These are phyloP conservation scores for Rhexocercosporidium sp. DNA, from an alignment of 2,329 filamentous ascomycete species.

Conservation along the genomic window DNA sequence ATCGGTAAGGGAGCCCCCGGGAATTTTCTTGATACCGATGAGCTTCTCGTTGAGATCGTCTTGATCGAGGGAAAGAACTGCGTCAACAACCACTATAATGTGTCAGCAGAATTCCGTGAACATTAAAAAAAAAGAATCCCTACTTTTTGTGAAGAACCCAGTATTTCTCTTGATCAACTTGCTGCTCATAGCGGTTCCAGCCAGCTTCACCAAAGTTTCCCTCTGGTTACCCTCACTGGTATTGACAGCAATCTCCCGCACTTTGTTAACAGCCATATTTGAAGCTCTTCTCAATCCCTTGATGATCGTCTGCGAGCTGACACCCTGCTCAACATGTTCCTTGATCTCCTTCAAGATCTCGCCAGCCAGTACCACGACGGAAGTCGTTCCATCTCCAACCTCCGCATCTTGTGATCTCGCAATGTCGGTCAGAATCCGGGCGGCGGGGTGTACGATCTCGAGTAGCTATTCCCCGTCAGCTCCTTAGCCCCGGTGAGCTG, in stretches of 20 bases:
- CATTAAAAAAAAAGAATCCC: constrained; percentile 40
- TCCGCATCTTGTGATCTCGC: constrained; percentile 98
- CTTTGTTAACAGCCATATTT: constrained; percentile 94
- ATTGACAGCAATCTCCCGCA: constrained; percentile 94
- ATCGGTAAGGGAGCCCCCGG: constrained; percentile 92
- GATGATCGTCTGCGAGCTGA: constrained; percentile 96
- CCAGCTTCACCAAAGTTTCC: constrained; percentile 88
- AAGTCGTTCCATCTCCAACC: constrained; percentile 97
- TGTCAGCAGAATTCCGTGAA: constrained; percentile 44
- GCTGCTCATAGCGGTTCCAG: constrained; percentile 97
- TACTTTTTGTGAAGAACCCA: constrained; percentile 96
- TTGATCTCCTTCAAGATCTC: constrained; percentile 97
- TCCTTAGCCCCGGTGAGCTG: constrained; percentile 11
- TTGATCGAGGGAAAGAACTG: constrained; percentile 93
- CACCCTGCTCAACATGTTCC: constrained; percentile 93
- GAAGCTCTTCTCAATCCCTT: constrained; percentile 91
- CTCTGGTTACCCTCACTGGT: constrained; percentile 82
- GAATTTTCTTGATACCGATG: constrained; percentile 98
- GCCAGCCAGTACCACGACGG: constrained; percentile 95
- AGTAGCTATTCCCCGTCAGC: constrained; percentile 67
- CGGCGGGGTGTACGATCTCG: constrained; percentile 97
- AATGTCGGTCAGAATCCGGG: constrained; percentile 96
- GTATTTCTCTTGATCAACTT: constrained; percentile 99
- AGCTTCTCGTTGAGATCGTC: constrained; percentile 97
- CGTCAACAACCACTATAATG: constrained; percentile 88